Evolutionary conservation across 371 early-diverging fungal species (phyloP).

Genomic region (Rhizopus microsporus): DNA sequence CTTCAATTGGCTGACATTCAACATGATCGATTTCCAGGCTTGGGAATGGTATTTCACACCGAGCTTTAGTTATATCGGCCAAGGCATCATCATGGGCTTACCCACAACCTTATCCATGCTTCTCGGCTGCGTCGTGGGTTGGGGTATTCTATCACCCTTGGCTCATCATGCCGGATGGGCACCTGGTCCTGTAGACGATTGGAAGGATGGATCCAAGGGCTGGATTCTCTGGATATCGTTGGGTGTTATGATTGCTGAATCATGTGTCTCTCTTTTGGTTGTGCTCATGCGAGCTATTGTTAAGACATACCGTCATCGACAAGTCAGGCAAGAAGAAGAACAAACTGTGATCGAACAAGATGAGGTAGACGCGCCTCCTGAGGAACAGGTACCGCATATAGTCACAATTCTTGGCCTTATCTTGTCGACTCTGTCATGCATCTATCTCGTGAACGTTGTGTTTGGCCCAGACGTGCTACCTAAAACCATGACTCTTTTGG

Average conservation of each 20-base stretch:
- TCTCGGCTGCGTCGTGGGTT: slow-evolving; percentile 74
- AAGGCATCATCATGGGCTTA: slow-evolving; percentile 78
- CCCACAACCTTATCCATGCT: slow-evolving; percentile 77
- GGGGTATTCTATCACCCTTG: slow-evolving; percentile 78
- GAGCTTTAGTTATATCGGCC: slow-evolving; percentile 77
- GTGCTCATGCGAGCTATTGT: slow-evolving; percentile 46
- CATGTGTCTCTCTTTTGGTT: slow-evolving; percentile 63
- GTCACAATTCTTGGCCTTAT: slow-evolving; percentile 64
- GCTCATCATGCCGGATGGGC: slow-evolving; percentile 76
- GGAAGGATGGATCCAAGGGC: slow-evolving; percentile 73
- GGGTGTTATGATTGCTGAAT: slow-evolving; percentile 82
- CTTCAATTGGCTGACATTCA: slow-evolving; percentile 64
- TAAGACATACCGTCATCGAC: background rate
- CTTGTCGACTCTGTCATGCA: slow-evolving; percentile 58
- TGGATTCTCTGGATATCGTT: slow-evolving; percentile 89
- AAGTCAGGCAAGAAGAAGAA: slow-evolving; percentile 20
- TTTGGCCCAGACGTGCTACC: slow-evolving; percentile 57
- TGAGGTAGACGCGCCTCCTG: slow-evolving; percentile 46
- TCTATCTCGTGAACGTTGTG: slow-evolving; percentile 58
- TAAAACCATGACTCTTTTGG: slow-evolving; percentile 53
- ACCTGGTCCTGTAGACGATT: slow-evolving; percentile 70
- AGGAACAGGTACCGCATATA: slow-evolving; percentile 57
- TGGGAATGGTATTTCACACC: slow-evolving; percentile 85
- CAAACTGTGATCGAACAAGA: slow-evolving; percentile 17
- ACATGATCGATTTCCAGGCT: slow-evolving; percentile 35